Base-by-base conservation (phyloP, 768 basidiomycete genomes). In the Crepidotus variabilis region DNA sequence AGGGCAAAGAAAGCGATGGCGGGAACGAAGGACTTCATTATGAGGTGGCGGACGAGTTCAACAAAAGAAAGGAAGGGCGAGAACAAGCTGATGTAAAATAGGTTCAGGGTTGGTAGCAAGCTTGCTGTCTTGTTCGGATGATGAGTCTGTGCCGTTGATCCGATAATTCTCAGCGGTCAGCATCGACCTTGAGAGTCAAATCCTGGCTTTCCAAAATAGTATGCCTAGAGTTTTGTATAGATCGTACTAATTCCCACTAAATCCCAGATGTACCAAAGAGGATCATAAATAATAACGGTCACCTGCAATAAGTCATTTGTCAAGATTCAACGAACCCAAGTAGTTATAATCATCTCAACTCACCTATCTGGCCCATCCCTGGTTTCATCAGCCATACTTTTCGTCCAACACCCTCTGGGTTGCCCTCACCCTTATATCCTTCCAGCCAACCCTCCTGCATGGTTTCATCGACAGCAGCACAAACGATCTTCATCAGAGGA, bases 321-420 rank as follows among this genome's bases (percentile, higher is more conserved):
- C 18, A 52, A 23, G 45, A 32, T 48, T 7, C 35, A 23, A 36
- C 21, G 43, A 43, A 16, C 53, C 9, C 54, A 22, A n/a, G 47
- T 47, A 32, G 13, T 20, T 33, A 21, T 39, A n/a, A 23, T 56
- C n/a, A 6, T 47, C 47, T 51, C n/a, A 28, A 62, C 80, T 46
- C 58, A 88, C 92, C 92, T 51, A 94, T 92, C 54, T 92, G 89
- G 0, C 92, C 92, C 83, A 94, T 86, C 11, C 92, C 92, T 28
- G 92, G 92, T 60, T 90, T 83, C 75, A 94, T 85, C 13, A 88
- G 77, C 88, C 92, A 94, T 13, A 88, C 83, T 67, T 88, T 86
- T 47, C 80, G 75, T 10, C 85, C 81, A 55, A 77, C 73, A 22
- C 78, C 79, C 55, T 77, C 69, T 2, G 75, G 70, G 56, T 78